These are phyloP conservation scores for Mucor lusitanicus DNA, from an alignment of 371 early-diverging fungal species.

Conservation along the genomic window DNA sequence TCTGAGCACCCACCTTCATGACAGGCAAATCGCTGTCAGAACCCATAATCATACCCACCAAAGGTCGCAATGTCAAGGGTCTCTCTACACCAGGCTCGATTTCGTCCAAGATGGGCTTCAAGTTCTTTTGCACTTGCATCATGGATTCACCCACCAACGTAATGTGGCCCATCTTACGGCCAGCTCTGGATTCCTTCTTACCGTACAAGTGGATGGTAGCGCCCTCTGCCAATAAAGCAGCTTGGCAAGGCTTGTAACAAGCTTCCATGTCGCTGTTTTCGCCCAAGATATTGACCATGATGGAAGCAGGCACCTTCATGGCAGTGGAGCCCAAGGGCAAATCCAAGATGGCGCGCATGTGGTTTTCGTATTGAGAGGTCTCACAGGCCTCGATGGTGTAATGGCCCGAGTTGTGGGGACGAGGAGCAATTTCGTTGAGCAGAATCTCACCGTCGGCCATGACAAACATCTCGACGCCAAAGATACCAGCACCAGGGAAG, in stretches of 20 bases:
- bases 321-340: conserved; percentile 89
- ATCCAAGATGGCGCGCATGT: conserved; percentile 91
- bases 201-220: conserved; percentile 94
- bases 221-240: conserved; percentile 76
- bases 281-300: conserved; percentile 95
- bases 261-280: conserved; percentile 55
- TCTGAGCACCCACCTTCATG: conserved; percentile 87
- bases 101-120: conserved; percentile 61
- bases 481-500: conserved; percentile 89
- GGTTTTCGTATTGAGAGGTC: conserved; percentile 97
- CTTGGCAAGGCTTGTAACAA: conserved; percentile 68
- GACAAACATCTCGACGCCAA: conserved; percentile 96
- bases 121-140: conserved; percentile 65
- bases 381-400: conserved; percentile 97
- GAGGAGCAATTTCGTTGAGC: conserved; percentile 96
- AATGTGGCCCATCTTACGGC: conserved; percentile 97
- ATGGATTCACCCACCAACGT: conserved; percentile 88
- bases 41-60: conserved; percentile 97
- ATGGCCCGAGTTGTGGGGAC: conserved; percentile 98
- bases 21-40: conserved; percentile 95
- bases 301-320: conserved; percentile 88
- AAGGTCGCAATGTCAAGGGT: conserved; percentile 58
- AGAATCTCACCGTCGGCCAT: conserved; percentile 81
- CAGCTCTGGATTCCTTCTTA: conserved; percentile 82
- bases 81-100: conserved; percentile 61